Percentiles rank a stretch among this genome's conserved stretches.
These are phyloP conservation scores for Amanita fuliginea DNA, from an alignment of 768 basidiomycete species.

Conservation along the genomic window DNA sequence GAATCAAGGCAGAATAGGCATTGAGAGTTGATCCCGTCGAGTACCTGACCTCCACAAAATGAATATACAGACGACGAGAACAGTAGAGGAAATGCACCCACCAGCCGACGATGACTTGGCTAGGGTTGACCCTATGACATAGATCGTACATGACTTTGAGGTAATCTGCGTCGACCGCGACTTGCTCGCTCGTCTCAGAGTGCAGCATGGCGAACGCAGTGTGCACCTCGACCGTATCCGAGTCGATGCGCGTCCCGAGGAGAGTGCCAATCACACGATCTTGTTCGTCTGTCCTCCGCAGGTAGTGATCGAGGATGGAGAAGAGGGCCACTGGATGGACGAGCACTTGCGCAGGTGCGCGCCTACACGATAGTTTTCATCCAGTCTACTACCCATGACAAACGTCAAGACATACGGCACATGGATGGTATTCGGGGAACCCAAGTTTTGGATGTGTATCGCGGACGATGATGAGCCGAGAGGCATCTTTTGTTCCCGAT, in stretches of 20 bases:
- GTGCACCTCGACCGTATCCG: slow-evolving; percentile 58
- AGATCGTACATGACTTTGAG: slow-evolving; percentile 90
- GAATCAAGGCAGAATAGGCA: slow-evolving; percentile 92
- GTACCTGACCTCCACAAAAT: slow-evolving; percentile 46
- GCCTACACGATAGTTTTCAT: slow-evolving; percentile 28
- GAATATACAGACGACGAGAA: neutral
- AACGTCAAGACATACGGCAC: slow-evolving; percentile 22
- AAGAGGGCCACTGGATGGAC: slow-evolving; percentile 91
- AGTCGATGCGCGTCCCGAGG: slow-evolving; percentile 67
- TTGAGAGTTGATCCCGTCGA: slow-evolving; percentile 87
- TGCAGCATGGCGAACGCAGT: slow-evolving; percentile 89
- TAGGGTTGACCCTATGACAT: slow-evolving; percentile 72
- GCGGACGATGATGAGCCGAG: slow-evolving; percentile 39
- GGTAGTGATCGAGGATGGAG: slow-evolving; percentile 93
- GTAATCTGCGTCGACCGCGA: slow-evolving; percentile 95
- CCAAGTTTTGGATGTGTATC: slow-evolving; percentile 31
- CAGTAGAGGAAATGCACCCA: slow-evolving; percentile 27
- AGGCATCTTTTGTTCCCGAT: slow-evolving; percentile 27
- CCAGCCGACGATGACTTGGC: slow-evolving; percentile 94
- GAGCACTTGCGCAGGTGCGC: slow-evolving; percentile 61
- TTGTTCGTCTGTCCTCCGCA: slow-evolving; percentile 72
- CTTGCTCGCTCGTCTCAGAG: slow-evolving; percentile 84
- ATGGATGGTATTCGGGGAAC: slow-evolving; percentile 20
- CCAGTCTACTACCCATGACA: neutral
- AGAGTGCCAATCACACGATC: slow-evolving; percentile 93